These are phyloP conservation scores for Populus hybrid DNA, from an alignment of 441 rosid species.

Conservation along the genomic window DNA sequence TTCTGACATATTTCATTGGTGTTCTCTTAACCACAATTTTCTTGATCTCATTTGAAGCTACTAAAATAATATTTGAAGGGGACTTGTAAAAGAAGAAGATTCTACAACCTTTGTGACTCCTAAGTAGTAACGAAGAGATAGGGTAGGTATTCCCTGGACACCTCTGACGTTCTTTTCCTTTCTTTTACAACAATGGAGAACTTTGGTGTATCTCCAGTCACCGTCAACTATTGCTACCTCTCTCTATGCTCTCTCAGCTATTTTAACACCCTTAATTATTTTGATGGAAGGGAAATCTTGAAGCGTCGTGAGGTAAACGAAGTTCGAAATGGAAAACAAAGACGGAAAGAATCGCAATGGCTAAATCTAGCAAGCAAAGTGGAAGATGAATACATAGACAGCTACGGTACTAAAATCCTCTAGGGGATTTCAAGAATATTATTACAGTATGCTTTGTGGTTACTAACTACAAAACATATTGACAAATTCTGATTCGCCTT, in stretches of 20 bases:
- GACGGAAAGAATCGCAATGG: conserved; percentile 23
- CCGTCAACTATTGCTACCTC: not conserved
- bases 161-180: conserved; percentile 15
- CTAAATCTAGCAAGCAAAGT: conserved; percentile 43
- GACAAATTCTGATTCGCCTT: not conserved
- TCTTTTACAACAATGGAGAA: not conserved
- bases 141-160: conserved; percentile 18
- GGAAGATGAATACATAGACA: conserved; percentile 29
- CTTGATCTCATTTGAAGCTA: not conserved
- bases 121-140: not conserved
- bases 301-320: conserved; percentile 14
- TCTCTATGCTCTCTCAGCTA: not conserved
- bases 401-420: not conserved
- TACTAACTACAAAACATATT: not conserved
- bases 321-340: conserved; percentile 6
- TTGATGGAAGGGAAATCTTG: not conserved
- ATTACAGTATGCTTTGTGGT: conserved; percentile 3
- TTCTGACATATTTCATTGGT: not conserved
- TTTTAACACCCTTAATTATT: not conserved
- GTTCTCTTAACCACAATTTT: not conserved
- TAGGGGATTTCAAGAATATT: conserved; percentile 20
- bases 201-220: conserved; percentile 1
- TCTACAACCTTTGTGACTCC: not conserved
- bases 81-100: conserved; percentile 1
- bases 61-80: not conserved